phyloP scores from a whole-genome alignment of 1,139 yeast species.

The Pichia sp. region DNA sequence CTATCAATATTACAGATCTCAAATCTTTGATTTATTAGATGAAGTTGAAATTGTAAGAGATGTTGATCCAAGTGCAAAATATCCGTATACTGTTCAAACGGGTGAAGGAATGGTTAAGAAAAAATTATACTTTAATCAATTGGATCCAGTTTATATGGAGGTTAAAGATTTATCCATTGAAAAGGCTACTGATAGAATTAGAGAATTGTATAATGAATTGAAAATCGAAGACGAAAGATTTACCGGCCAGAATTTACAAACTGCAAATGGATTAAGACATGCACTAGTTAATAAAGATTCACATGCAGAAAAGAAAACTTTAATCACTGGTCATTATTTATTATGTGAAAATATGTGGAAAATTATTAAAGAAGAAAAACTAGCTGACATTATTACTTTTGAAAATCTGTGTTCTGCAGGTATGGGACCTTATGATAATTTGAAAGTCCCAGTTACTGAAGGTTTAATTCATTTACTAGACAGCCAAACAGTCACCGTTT shows the following conservation, averaged over 20 bases:
- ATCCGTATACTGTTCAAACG: conserved; percentile 51
- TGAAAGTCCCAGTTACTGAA: conserved; percentile 50
- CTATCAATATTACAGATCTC: conserved; percentile 90
- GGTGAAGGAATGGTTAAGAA: conserved; percentile 38
- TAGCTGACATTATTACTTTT: conserved; percentile 36
- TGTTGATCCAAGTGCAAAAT: conserved; percentile 37
- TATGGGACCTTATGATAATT: conserved; percentile 61
- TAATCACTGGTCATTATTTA: conserved; percentile 26
- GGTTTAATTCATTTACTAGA: conserved; percentile 51
- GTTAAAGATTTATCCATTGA: conserved; percentile 21
- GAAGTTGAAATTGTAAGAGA: conserved; percentile 44
- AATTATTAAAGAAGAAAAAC: conserved; percentile 17
- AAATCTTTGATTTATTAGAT: conserved; percentile 61
- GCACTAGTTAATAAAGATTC: conserved; percentile 24
- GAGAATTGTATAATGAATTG: conserved; percentile 14
- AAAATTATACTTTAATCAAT: conserved; percentile 20
- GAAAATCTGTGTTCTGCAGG: conserved; percentile 35
- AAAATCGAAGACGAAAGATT: conserved; percentile 23
- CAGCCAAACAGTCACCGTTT: conserved; percentile 19
- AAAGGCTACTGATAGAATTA: conserved; percentile 7
- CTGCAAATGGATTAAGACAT: conserved; percentile 25
- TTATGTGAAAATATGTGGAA: conserved; percentile 21
- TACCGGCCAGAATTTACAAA: conserved; percentile 19
- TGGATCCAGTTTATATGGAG: conserved; percentile 22
- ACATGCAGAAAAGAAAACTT: conserved; percentile 20